These are phyloP conservation scores for Vigna hirtella DNA, from an alignment of 306 rosid genomes.

Conservation along the genomic window DNA sequence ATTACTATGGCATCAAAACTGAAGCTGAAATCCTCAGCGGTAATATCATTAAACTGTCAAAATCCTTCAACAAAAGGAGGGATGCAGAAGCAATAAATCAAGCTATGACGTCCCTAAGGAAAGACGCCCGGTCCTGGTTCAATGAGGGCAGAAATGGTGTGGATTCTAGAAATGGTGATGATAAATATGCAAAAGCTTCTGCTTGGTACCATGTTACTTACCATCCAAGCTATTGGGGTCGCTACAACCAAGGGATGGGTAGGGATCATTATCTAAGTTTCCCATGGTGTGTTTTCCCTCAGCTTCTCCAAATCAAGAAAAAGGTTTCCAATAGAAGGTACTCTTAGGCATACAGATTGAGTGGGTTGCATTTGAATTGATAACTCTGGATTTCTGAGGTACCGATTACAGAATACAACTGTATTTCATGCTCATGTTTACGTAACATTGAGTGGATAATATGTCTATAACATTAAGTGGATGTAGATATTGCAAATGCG, in stretches of 20 bases:
- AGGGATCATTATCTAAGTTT: constrained; percentile 79
- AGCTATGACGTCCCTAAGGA: constrained; percentile 76
- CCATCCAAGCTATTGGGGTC: constrained; percentile 66
- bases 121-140: constrained; percentile 84
- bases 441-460: too few relatives aligned
- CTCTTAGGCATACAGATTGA: constrained; percentile 32
- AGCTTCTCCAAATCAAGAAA: constrained; percentile 66
- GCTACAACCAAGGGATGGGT: constrained; percentile 55
- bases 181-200: constrained; percentile 76
- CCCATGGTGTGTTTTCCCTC: constrained; percentile 72
- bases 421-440: too few relatives aligned
- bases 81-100: constrained; percentile 62
- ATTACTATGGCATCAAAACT: constrained; percentile 78
- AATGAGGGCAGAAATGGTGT: constrained; percentile 50
- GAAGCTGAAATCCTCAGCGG: constrained; percentile 85
- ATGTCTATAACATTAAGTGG: too few relatives aligned
- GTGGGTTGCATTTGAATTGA: constrained; percentile 35
- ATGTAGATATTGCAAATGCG: too few relatives aligned
- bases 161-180: constrained; percentile 31
- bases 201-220: constrained; percentile 91
- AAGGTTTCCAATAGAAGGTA: constrained; percentile 43
- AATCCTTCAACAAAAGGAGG: constrained; percentile 63
- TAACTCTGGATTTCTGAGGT: neutral
- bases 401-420: too few relatives aligned
- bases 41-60: constrained; percentile 63